Evolutionary conservation across 257 asterid species (phyloP).

Genomic region (Solanum megistacrolobum): DNA sequence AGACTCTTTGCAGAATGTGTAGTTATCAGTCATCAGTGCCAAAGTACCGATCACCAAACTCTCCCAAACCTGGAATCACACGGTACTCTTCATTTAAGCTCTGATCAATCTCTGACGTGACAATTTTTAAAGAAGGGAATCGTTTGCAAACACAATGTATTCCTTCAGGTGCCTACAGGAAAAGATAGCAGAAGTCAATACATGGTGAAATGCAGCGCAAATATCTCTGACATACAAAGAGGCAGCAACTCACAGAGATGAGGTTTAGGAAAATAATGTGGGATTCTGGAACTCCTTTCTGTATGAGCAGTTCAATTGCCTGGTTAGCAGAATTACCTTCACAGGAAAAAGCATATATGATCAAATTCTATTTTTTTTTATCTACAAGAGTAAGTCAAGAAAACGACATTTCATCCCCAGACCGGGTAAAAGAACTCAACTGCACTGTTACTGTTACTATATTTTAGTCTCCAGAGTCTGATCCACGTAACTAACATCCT

Average conservation of each 20-base stretch:
- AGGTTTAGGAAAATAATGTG: conserved; percentile 94
- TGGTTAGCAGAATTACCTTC: conserved; percentile 98
- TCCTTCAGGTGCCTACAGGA: conserved; percentile 84
- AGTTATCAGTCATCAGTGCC: conserved; percentile 67
- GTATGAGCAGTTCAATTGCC: conserved; percentile 87
- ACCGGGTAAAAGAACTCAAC: not conserved
- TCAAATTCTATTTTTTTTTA: not conserved
- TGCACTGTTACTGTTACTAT: not conserved
- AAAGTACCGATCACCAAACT: conserved; percentile 95
- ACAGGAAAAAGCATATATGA: not conserved
- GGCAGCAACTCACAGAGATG: conserved; percentile 64
- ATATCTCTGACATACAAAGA: not conserved
- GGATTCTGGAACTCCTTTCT: conserved; percentile 97
- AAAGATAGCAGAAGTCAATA: not conserved
- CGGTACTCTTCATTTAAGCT: conserved; percentile 54
- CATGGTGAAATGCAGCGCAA: not conserved
- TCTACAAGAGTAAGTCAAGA: not conserved
- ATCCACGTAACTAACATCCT: not conserved
- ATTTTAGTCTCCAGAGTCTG: not conserved
- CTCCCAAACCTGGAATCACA: conserved; percentile 94
- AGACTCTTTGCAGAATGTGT: not conserved
- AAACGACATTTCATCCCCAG: not conserved
- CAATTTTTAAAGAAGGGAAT: conserved; percentile 78
- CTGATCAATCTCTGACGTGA: conserved; percentile 87
- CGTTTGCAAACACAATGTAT: conserved; percentile 83